Base-by-base conservation (phyloP, 106 monocot genomes). In the Gastrodia elata region DNA sequence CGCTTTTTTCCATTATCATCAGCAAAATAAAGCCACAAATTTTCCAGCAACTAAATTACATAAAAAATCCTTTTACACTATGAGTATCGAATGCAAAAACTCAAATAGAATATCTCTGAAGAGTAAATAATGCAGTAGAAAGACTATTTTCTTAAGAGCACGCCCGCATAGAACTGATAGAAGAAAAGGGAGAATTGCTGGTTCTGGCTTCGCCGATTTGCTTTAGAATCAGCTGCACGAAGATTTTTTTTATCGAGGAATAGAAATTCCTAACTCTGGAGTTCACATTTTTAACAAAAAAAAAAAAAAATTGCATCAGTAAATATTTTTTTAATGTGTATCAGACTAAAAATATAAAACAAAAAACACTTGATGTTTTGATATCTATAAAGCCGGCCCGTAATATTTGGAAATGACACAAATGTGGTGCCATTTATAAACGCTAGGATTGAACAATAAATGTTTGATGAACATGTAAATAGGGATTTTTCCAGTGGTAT, bases 211-310 rank as follows among this genome's bases (percentile, higher is more conserved):
- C 52, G 22, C 22, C n/a, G 3, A 52, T n/a, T 52, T 52, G 52
- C 52, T 52, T 22, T 22, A 52, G 52, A 2, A 5, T 43, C 43
- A 6, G 13, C 30, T 61, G 32, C 30, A 28, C 61, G 11, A 14
- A 14, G 10, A n/a, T 20, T 1, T 64, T 64, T 24, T 61, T 67
- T 67, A 67, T 67, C 35, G 67, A 67, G 67, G 67, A 67, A 67
- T 37, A 67, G 67, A 35, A 16, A 18, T 37, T 37, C 67, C 67
- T 67, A 67, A 20, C 67, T 67, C 67, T 67, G 67, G 5, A 67
- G 37, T 67, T 30, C 11, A 13, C 61, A 14, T 11, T 7, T 43
- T 43, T 43, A 13, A 43, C 13, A 43, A 43, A 43, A 43, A 43
- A 43, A 61, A 61, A 10, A 57, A 61, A 61, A 61, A 30, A 61